These are phyloP conservation scores for Komagataella ulmi DNA, from an alignment of 805 yeast genomes.

Conservation along the genomic window DNA sequence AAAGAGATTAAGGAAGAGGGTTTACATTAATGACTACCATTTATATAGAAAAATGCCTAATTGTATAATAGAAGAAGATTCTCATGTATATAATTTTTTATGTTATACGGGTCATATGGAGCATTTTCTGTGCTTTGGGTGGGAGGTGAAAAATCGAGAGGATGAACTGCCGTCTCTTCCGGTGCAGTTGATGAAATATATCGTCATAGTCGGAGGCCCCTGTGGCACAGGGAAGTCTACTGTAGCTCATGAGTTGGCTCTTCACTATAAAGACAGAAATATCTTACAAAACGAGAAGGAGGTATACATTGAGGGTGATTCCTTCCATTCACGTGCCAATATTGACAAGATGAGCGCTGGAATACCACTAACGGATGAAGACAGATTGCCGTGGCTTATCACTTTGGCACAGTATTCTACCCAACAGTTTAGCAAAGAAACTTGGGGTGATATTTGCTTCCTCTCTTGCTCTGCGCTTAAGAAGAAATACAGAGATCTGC, in stretches of 20 bases:
- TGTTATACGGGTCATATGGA: background rate
- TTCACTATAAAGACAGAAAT: background rate
- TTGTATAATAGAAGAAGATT: background rate
- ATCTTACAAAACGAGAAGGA: background rate
- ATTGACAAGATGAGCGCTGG: slow-evolving; percentile 76
- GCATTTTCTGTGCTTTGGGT: background rate
- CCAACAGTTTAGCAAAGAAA: slow-evolving; percentile 21
- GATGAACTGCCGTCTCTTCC: background rate
- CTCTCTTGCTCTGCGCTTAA: slow-evolving; percentile 84
- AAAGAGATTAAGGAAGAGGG: slow-evolving; percentile 22
- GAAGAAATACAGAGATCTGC: slow-evolving; percentile 47
- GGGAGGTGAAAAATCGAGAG: background rate
- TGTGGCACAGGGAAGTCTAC: slow-evolving; percentile 95
- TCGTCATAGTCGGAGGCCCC: slow-evolving; percentile 75
- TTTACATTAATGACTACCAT: background rate
- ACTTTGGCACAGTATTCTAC: slow-evolving; percentile 27
- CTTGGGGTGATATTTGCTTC: slow-evolving; percentile 23
- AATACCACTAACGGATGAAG: slow-evolving; percentile 75
- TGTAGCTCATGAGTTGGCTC: slow-evolving; percentile 40
- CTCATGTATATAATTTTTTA: background rate
- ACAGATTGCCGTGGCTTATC: slow-evolving; percentile 83
- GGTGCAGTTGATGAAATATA: slow-evolving; percentile 16
- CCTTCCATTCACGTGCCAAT: slow-evolving; percentile 56
- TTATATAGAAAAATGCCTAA: background rate
- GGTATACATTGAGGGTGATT: slow-evolving; percentile 75